Percentiles rank a stretch among this genome's conserved stretches.
phyloP scores from a whole-genome alignment of 208 protist genomes.

The Leishmania mexicana region DNA sequence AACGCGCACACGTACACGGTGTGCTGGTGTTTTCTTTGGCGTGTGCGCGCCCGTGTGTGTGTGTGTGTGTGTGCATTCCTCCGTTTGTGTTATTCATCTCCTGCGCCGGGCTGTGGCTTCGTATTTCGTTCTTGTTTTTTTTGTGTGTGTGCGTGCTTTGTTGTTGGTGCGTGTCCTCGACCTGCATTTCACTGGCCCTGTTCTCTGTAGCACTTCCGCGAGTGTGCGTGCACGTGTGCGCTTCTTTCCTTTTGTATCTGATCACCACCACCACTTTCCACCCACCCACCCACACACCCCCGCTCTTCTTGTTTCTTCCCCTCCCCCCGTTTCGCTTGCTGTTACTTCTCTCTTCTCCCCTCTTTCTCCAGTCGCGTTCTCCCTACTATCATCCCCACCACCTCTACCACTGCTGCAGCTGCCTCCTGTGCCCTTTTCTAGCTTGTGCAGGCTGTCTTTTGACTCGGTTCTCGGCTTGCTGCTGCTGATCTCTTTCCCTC shows the following conservation, averaged over 20 bases:
- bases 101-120: neutral
- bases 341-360: neutral
- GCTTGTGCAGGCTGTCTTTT: constrained; percentile 2
- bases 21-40: neutral
- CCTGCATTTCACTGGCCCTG: neutral
- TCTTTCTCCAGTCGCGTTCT: neutral
- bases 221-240: neutral
- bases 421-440: neutral
- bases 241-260: neutral
- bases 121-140: neutral
- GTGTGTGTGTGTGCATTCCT: neutral
- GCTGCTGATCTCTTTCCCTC: neutral
- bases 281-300: neutral
- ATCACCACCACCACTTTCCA: too few species aligned
- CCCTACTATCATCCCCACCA: neutral
- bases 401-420: constrained; percentile 1
- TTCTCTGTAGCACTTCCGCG: neutral
- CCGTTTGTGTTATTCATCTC: neutral
- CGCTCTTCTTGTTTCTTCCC: neutral
- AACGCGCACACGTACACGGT: neutral
- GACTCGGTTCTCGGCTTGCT: neutral
- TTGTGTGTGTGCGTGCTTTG: neutral
- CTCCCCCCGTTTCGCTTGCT: neutral
- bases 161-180: neutral
- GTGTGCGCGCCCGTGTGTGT: neutral